Evolutionary conservation across 2,329 filamentous ascomycete genomes (phyloP).

Genomic region (Alternaria burnsii): DNA sequence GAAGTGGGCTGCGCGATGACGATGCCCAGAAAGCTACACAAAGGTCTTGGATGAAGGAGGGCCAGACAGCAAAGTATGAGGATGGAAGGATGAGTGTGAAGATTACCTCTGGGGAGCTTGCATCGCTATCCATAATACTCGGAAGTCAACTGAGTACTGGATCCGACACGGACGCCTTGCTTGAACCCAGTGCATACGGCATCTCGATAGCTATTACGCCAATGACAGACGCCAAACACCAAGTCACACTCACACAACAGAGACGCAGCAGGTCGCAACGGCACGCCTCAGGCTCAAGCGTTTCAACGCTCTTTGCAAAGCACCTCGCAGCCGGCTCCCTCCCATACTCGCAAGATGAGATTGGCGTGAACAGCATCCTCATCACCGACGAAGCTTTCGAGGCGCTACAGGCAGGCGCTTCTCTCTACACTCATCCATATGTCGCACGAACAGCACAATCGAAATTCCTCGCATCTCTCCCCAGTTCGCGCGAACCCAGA

Average conservation of each 20-base stretch:
- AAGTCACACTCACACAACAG: constrained; percentile 34
- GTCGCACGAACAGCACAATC: constrained; percentile 20
- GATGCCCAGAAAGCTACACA: constrained; percentile 12
- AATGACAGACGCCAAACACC: constrained; percentile 24
- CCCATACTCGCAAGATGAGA: constrained; percentile 34
- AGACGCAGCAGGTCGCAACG: constrained; percentile 35
- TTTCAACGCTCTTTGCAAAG: constrained; percentile 45
- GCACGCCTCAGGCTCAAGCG: constrained; percentile 32
- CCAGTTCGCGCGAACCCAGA: constrained; percentile 26
- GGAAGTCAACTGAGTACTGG: constrained; percentile 28
- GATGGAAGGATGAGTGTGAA: constrained; percentile 25
- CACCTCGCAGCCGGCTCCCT: constrained; percentile 44
- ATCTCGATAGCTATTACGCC: constrained; percentile 31
- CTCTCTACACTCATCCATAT: constrained; percentile 23
- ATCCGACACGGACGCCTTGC: constrained; percentile 2
- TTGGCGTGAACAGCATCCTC: constrained; percentile 33
- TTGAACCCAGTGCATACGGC: constrained; percentile 36
- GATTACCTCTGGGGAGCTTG: constrained; percentile 37
- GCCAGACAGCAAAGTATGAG: constrained; percentile 28
- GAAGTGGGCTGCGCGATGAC: constrained; percentile 17
- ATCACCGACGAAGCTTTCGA: constrained; percentile 35
- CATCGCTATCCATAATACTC: constrained; percentile 40
- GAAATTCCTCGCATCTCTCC: constrained; percentile 33
- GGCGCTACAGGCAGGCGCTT: constrained; percentile 27
- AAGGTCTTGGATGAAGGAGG: constrained; percentile 37